These are phyloP conservation scores for Erythrobasidium hasegawianum DNA, from an alignment of 1,284 basidiomycete species.

Conservation along the genomic window DNA sequence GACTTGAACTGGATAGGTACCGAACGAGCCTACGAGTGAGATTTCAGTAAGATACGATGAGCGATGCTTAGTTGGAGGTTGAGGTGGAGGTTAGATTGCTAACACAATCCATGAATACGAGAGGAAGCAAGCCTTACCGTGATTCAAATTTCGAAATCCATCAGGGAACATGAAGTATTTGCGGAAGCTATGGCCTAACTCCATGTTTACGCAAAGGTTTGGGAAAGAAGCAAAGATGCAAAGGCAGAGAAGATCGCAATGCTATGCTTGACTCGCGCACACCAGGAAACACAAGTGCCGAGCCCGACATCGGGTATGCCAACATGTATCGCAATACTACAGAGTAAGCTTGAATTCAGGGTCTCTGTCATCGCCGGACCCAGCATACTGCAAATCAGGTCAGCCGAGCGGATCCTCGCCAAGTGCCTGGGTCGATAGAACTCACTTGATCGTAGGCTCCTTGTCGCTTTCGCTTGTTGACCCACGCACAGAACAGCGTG, in stretches of 20 bases:
- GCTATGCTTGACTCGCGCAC: too few relatives aligned
- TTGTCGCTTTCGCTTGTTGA: conserved; percentile 41
- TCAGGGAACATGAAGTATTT: neutral
- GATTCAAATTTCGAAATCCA: neutral
- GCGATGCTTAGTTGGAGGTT: neutral
- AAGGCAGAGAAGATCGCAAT: too few relatives aligned
- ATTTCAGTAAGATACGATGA: neutral
- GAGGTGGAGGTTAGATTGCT: too few relatives aligned
- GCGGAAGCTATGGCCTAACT: neutral
- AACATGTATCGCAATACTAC: too few relatives aligned
- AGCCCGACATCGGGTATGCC: too few relatives aligned
- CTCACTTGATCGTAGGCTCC: conserved; percentile 39
- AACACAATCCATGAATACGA: too few relatives aligned
- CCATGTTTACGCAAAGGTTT: neutral
- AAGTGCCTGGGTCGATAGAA: neutral
- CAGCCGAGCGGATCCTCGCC: neutral
- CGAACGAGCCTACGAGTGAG: neutral
- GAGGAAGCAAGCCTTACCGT: neutral
- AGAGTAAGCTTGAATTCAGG: conserved; percentile 45
- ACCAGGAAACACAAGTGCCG: too few relatives aligned
- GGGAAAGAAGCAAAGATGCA: too few relatives aligned
- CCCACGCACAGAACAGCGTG: conserved; percentile 36
- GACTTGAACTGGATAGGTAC: conserved; percentile 15
- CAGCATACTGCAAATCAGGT: conserved; percentile 32
- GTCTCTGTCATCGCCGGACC: conserved; percentile 44